Base-by-base conservation (phyloP, 345 rosid species). In the Citrus reticulata region DNA sequence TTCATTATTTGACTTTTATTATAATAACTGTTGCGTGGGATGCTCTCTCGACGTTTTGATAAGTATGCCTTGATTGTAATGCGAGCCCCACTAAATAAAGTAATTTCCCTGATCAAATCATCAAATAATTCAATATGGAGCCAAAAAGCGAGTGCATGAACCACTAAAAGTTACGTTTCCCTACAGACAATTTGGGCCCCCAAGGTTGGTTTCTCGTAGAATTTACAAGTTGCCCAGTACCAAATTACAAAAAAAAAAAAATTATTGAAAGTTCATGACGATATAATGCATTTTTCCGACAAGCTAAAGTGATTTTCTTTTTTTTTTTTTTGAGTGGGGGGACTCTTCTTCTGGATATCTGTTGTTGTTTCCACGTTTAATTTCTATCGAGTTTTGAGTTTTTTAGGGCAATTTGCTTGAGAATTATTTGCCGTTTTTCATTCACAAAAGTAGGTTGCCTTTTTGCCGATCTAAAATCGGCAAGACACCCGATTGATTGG, bases 81-180 rank as follows among this genome's bases (percentile, higher is more conserved):
- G 72, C 51, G 32, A 51, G 25, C 34, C 70, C 46, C 73, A 79
- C 73, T 37, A 27, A 24, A 68, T 24, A 39, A 11, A 25, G 29
- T 17, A 11, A 9, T 20, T n/a, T 49, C 58, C 59, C 11, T 7
- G 5, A 51, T 77, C 58, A 19, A 13, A 9, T 74, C 7, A 51
- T 77, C 58, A 27, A 46, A 14, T 74, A 59, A 59, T 59, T 59
- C 29, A 59, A n/a, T 59, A 7, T n/a, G 3, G 4, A 25, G 25
- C 4, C 6, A 1, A 68, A 75, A 78, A 62, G 70, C 16, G 25
- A 68, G 83, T 84, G 87, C 79, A 58, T 63, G 62, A 30, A 29
- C 77, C 84, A 84, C 83, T 73, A 2, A 68, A 46, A 35, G 35
- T 78, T 24, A 25, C 25, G 73, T 73, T 59, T 74, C n/a, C 4